Conservation (phyloP, 257 asterid genomes). For the Gentiana dahurica region DNA sequence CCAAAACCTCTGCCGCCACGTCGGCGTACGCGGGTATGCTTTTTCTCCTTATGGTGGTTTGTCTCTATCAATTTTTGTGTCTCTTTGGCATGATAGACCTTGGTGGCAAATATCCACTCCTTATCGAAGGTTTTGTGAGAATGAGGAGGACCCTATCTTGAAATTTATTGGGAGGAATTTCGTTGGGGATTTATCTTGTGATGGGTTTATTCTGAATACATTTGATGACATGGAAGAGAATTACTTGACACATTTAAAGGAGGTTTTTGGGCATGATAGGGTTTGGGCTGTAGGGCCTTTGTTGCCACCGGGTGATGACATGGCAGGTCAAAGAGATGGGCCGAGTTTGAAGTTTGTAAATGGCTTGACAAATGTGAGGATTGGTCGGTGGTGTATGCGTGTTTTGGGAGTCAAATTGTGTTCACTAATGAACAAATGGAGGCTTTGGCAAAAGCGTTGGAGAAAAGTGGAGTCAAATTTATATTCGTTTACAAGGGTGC, state of each 20-base stretch:
- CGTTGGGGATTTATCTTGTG: conserved; percentile 23
- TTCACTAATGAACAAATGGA: conserved; percentile 50
- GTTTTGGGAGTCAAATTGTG: conserved; percentile 77
- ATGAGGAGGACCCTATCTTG: conserved; percentile 26
- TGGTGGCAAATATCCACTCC: conserved; percentile 77
- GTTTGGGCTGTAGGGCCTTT: conserved; percentile 66
- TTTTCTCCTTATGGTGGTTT: conserved; percentile 68
- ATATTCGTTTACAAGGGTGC: conserved; percentile 43
- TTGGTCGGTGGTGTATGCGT: conserved; percentile 42
- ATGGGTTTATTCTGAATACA: conserved; percentile 49
- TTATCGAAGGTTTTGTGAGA: conserved; percentile 24
- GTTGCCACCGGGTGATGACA: conserved; percentile 21
- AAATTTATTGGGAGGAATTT: conserved; percentile 27
- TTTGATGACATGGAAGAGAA: conserved; percentile 33
- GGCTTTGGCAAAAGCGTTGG: conserved; percentile 34
- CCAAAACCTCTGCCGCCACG: conserved; percentile 32
- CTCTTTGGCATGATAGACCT: conserved; percentile 50
- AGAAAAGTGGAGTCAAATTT: conserved; percentile 47
- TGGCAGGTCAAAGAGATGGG: conserved; percentile 32
- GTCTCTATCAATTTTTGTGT: conserved; percentile 25
- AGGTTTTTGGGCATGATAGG: conserved; percentile 35
- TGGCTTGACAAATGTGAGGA: conserved; percentile 56
- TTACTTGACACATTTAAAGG: conserved; percentile 28
- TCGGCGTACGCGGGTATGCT: conserved; percentile 28
- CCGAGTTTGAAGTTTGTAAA: conserved; percentile 22